Base-by-base conservation (phyloP, 1,284 basidiomycete genomes). In the Pseudozyma sp. region DNA sequence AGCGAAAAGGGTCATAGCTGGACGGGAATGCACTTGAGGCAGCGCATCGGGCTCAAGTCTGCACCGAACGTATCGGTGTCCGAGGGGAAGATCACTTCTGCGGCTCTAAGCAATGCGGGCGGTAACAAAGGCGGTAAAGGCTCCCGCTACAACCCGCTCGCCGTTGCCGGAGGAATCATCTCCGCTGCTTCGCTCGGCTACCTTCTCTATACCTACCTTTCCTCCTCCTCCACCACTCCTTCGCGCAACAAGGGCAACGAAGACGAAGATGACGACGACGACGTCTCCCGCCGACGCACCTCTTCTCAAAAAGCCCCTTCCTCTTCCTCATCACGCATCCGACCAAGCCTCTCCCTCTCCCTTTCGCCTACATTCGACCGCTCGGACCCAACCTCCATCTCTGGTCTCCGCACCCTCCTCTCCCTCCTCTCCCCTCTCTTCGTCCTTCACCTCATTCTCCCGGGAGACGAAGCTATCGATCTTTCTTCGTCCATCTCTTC, bases 361-460 rank as follows among this genome's bases (percentile, higher is more conserved):
- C 57, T 76, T 10, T 63, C 68, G 11, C 38, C 63, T 16, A 34
- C 64, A n/a, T 76, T 76, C 51, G 38, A 38, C 4, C 63, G 68
- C 13, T 31, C 6, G 25, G 38, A 49, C 5, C 16, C 50, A 0
- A 11, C 51, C 14, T 52, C 51, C 4, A 49, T 76, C 19, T 13
- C 56, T 3, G 49, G 42, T 14, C 64, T 76, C 0, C 60, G 73
- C 1, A 19, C 38, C 4, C 61, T 76, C 9, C 68, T 76, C 39
- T 9, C 13, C 12, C 11, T 39, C 0, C 40, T 76, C 39, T 44
- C 63, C 8, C 55, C 68, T 1, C 44, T 48, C 3, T 76, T 64
- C 16, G 54, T 76, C 31, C 55, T 76, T 5, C 73, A 76, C 54
- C 60, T 76, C 18, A 70, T 76, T 48, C 44, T 71, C 10, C 73